Evolutionary conservation across 2,329 filamentous ascomycete species (phyloP).

Genomic region (Pestalotiopsis sp.): DNA sequence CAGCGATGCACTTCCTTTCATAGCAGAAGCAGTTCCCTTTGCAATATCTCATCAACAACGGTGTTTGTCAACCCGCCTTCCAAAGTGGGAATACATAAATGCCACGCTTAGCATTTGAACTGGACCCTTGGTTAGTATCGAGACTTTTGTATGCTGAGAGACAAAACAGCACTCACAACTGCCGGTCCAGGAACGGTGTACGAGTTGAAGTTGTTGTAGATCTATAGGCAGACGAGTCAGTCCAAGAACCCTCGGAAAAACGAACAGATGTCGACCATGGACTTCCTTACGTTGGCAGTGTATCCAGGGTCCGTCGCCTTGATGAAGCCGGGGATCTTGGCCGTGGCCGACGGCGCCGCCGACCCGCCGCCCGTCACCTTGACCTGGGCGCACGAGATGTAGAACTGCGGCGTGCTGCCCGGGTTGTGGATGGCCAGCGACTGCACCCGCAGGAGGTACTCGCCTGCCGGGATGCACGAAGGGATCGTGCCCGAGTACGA

Average conservation of each 20-base stretch:
- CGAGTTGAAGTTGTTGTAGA: constrained; percentile 13
- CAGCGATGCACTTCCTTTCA: not conserved
- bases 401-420: constrained; percentile 48
- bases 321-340: constrained; percentile 44
- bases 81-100: not conserved
- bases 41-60: not conserved
- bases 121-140: not conserved
- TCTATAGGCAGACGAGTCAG: not conserved
- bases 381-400: constrained; percentile 49
- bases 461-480: constrained; percentile 52
- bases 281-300: constrained; percentile 2
- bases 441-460: constrained; percentile 63
- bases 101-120: constrained; percentile 4
- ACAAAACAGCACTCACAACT: not conserved
- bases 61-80: not conserved
- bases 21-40: not conserved
- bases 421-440: constrained; percentile 63
- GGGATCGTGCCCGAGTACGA: constrained; percentile 48
- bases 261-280: not conserved
- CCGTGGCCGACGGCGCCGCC: constrained; percentile 34
- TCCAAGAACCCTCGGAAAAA: not conserved
- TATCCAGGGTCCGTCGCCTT: constrained; percentile 45
- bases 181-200: constrained; percentile 10
- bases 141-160: not conserved
- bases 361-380: constrained; percentile 44